phyloP scores from a whole-genome alignment of 2,329 filamentous ascomycete genomes.

The Colletotrichum sp. region DNA sequence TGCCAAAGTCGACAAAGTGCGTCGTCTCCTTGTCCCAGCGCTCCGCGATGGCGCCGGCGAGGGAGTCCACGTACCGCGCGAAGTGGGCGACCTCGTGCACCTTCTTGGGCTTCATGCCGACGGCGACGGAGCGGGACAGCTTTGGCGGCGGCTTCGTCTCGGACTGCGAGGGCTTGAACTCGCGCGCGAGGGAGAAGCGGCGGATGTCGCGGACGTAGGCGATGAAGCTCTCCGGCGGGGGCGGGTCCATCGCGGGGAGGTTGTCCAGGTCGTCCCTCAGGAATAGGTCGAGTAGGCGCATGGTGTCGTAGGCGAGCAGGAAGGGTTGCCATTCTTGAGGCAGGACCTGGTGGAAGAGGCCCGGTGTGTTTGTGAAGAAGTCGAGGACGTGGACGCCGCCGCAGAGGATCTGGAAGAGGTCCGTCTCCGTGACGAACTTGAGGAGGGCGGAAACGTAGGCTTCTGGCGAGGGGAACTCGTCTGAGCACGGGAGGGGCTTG shows the following conservation, averaged over 20 bases:
- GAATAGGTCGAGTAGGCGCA: conserved; percentile 79
- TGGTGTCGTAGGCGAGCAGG: conserved; percentile 72
- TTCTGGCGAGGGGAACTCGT: conserved; percentile 72
- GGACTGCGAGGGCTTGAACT: conserved; percentile 49
- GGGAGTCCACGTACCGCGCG: conserved; percentile 76
- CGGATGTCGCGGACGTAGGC: conserved; percentile 76
- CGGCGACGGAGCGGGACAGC: conserved; percentile 72
- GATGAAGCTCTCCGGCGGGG: conserved; percentile 62
- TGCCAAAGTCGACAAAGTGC: conserved; percentile 94
- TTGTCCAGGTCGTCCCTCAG: conserved; percentile 74
- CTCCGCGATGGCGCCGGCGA: conserved; percentile 62
- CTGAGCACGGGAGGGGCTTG: conserved; percentile 69
- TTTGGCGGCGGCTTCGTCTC: conserved; percentile 49
- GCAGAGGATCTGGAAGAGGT: conserved; percentile 85
- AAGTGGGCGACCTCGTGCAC: conserved; percentile 92
- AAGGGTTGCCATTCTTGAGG: conserved; percentile 83
- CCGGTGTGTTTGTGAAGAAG: conserved; percentile 86
- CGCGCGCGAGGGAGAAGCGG: conserved; percentile 68
- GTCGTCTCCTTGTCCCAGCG: conserved; percentile 68
- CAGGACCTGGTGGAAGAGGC: conserved; percentile 79
- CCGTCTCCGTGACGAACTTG: conserved; percentile 73
- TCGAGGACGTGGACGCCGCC: conserved; percentile 97
- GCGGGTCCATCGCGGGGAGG: conserved; percentile 27
- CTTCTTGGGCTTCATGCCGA: conserved; percentile 97
- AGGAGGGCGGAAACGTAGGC: conserved; percentile 81